Evolutionary conservation across 192 early-diverging fungal species (phyloP), one percentile per base, ranked within the genome.

Genomic region (Podila horticola): DNA sequence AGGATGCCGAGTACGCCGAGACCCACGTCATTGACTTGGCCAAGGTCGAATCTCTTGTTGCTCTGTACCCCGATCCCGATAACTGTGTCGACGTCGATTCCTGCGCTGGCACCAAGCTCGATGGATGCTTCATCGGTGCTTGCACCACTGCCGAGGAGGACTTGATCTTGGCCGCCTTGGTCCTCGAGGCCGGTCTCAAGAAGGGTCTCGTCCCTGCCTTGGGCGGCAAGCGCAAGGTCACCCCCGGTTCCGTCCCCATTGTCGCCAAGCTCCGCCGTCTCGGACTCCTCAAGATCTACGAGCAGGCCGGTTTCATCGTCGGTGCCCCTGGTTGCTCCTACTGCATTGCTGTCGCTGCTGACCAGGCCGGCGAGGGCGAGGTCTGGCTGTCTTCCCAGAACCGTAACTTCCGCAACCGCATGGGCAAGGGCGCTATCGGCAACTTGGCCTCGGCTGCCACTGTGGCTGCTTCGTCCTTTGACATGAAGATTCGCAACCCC

Each of bases 71-170:
- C 50, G 90, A 90, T 66, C 93, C 93, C 41, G 93, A 94, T 72
- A 93, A 94, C 65, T 92, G 93, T 20, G 90, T 92, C 12, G 84
- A 86, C 11, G 91, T 91, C 5, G 84, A 84, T 66, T 84, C 91
- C 69, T 73, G 71, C 30, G 67, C 85, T 58, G 88, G 88, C 41
- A 90, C 88, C 85, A 88, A 93, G 62, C 84, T 94, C 33, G 93
- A 94, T 59, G 93, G 93, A 82, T 87, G 87, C 84, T 94, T 94
- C 74, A 94, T 94, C 67, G 93, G 93, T 52, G 93, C 93, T 22
- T 94, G 93, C 71, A 94, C 93, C 41, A 94, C 93, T 26, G 92
- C 93, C 33, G 93, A 94, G 83, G 93, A 94, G 71, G 93, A 94
- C 69, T 86, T 94, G 55, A 94, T 94, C 63, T 84, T 94, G 64